phyloP scores from a whole-genome alignment of 257 asterid species.

The Rehmannia glutinosa region DNA sequence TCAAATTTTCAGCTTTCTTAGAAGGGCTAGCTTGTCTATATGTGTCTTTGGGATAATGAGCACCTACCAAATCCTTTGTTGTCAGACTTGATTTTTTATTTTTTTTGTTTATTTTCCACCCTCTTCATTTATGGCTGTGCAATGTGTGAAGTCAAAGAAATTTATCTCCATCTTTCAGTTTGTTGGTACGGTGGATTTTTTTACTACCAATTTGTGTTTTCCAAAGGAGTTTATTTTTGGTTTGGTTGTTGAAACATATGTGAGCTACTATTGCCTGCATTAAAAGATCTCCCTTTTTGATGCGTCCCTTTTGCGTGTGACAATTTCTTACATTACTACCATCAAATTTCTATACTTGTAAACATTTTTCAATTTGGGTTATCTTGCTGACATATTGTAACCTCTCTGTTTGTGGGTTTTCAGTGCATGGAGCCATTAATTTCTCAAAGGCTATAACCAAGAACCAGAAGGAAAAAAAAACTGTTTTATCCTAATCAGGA shows the following conservation, averaged over 20 bases:
- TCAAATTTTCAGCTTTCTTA: neutral
- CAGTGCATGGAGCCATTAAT: constrained; percentile 51
- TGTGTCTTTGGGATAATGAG: neutral
- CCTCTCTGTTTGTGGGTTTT: constrained; percentile 40
- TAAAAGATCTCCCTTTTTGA: constrained; percentile 32
- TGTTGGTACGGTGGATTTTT: no score
- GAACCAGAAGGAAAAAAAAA: no score
- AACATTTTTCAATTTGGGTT: constrained; percentile 31
- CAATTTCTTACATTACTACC: constrained; percentile 30
- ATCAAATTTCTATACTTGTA: constrained; percentile 35
- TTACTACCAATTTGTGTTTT: constrained; percentile 8
- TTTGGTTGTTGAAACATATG: constrained; percentile 41
- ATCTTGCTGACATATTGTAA: constrained; percentile 49
- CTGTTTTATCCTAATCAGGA: constrained; percentile 21
- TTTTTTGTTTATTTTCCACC: constrained; percentile 1
- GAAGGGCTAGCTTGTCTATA: constrained; percentile 5
- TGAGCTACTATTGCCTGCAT: constrained; percentile 31
- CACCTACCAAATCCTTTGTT: constrained; percentile 6
- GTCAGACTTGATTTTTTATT: neutral
- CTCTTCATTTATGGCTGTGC: constrained; percentile 30
- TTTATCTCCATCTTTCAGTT: constrained; percentile 21
- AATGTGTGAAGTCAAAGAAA: constrained; percentile 33
- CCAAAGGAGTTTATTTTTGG: constrained; percentile 31
- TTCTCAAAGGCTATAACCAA: constrained; percentile 29
- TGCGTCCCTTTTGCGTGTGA: constrained; percentile 52